phyloP scores from a whole-genome alignment of 2,329 filamentous ascomycete genomes.

The Aureobasidium sp. region DNA sequence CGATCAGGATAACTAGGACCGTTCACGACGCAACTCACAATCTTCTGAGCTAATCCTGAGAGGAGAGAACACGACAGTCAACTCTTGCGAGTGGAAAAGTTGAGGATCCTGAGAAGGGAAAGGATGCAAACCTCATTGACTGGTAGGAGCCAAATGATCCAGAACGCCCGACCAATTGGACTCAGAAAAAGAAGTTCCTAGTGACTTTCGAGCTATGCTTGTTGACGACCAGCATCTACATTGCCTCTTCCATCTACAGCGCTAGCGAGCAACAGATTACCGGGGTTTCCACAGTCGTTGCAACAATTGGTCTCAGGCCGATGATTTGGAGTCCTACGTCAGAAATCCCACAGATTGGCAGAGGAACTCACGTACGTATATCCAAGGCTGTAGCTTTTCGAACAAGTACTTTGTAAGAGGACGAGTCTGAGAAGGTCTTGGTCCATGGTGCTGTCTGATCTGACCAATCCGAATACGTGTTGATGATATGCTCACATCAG shows the following conservation, averaged over 20 bases:
- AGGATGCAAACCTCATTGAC: conserved; percentile 40
- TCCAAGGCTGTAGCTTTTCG: too few relatives aligned
- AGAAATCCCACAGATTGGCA: conserved; percentile 42
- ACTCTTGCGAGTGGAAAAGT: conserved; percentile 32
- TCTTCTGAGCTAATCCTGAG: conserved; percentile 6
- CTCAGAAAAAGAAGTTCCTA: conserved; percentile 30
- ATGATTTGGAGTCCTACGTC: conserved; percentile 33
- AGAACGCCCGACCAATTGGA: conserved; percentile 31
- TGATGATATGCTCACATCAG: too few relatives aligned
- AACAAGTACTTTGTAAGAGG: too few relatives aligned
- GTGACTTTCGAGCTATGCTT: conserved; percentile 40
- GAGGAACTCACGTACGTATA: conserved; percentile 27
- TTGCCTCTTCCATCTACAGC: conserved; percentile 43
- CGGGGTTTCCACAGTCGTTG: conserved; percentile 35
- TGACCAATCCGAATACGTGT: conserved; percentile 19
- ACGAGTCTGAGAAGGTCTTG: too few relatives aligned
- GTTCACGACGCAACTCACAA: neutral
- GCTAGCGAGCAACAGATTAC: conserved; percentile 34
- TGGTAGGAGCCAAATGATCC: conserved; percentile 44
- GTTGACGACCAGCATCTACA: conserved; percentile 43
- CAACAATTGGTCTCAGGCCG: conserved; percentile 35
- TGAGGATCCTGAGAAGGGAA: conserved; percentile 45
- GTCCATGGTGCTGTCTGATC: conserved; percentile 21
- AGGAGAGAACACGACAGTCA: conserved; percentile 21
- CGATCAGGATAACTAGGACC: conserved; percentile 9